Percentiles rank a stretch among this genome's conserved stretches.
Conservation (phyloP, 2,329 filamentous ascomycete genomes). For the Xylaria multiplex region DNA sequence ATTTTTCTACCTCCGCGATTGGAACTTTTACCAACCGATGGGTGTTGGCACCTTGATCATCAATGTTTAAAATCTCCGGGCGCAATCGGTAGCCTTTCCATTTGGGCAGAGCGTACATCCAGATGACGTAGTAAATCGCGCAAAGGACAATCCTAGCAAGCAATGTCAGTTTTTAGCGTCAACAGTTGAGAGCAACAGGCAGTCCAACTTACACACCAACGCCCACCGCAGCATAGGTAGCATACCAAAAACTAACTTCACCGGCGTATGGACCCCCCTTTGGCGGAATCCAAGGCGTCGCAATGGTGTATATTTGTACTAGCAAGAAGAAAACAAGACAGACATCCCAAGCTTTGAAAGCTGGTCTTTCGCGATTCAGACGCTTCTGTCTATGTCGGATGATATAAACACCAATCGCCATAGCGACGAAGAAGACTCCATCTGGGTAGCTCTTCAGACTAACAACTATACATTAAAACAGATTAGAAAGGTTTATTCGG, state of each 20-base stretch:
- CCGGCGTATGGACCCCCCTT: slow-evolving; percentile 66
- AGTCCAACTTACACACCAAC: slow-evolving; percentile 68
- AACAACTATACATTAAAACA: slow-evolving; percentile 57
- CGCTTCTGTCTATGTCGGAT: slow-evolving; percentile 65
- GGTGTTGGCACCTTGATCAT: slow-evolving; percentile 56
- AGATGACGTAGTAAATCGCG: slow-evolving; percentile 66
- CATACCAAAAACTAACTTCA: slow-evolving; percentile 79
- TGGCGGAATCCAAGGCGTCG: slow-evolving; percentile 79
- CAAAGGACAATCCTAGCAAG: slow-evolving; percentile 60
- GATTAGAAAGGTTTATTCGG: slow-evolving; percentile 21
- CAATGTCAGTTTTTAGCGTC: not conserved
- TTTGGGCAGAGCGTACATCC: slow-evolving; percentile 65
- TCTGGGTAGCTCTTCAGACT: slow-evolving; percentile 68
- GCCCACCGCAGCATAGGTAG: slow-evolving; percentile 72
- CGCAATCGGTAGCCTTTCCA: slow-evolving; percentile 64
- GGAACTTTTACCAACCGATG: slow-evolving; percentile 65
- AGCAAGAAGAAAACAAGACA: slow-evolving; percentile 68
- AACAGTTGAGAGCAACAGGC: not conserved
- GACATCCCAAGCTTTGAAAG: slow-evolving; percentile 69
- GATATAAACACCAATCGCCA: slow-evolving; percentile 67
- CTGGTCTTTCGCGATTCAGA: slow-evolving; percentile 58
- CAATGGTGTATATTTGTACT: slow-evolving; percentile 69
- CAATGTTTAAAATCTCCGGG: slow-evolving; percentile 63
- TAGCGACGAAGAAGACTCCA: slow-evolving; percentile 65
- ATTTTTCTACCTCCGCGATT: slow-evolving; percentile 58